Conservation (phyloP, 768 basidiomycete genomes). For the Pleurotus djamor region DNA sequence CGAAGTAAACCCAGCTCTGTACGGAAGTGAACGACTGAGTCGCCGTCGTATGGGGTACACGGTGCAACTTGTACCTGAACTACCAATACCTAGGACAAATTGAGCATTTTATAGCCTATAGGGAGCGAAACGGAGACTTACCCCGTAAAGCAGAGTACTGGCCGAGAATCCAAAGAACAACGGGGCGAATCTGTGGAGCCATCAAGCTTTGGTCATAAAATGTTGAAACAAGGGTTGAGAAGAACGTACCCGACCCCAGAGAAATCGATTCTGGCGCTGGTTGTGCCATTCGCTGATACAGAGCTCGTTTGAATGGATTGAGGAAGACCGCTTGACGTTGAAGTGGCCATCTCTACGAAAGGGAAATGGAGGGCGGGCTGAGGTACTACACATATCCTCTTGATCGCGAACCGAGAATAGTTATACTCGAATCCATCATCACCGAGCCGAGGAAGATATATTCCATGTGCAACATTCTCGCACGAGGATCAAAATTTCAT, state of each 20-base stretch:
- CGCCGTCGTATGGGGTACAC: not conserved
- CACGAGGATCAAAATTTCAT: no score
- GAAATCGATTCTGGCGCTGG: not conserved
- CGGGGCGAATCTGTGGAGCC: not conserved
- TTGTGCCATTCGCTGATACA: not conserved
- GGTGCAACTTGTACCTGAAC: not conserved
- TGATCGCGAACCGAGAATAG: no score
- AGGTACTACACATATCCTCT: no score
- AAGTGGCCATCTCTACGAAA: no score
- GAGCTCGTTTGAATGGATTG: not conserved
- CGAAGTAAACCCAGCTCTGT: slow-evolving; percentile 5
- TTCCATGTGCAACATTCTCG: no score
- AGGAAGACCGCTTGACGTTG: no score
- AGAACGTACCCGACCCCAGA: not conserved
- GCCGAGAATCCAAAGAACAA: not conserved
- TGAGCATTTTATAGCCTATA: not conserved
- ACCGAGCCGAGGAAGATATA: no score
- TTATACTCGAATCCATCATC: no score
- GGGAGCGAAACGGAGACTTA: not conserved
- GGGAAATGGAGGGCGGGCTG: no score
- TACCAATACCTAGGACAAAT: not conserved
- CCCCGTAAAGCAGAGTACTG: not conserved
- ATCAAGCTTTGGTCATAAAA: not conserved
- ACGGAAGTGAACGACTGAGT: not conserved
- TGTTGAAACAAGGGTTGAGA: not conserved